Evolutionary conservation across 2,329 filamentous ascomycete species (phyloP), one percentile per base, ranked within the genome.

Genomic region (Macrophomina pseudophaseolina): DNA sequence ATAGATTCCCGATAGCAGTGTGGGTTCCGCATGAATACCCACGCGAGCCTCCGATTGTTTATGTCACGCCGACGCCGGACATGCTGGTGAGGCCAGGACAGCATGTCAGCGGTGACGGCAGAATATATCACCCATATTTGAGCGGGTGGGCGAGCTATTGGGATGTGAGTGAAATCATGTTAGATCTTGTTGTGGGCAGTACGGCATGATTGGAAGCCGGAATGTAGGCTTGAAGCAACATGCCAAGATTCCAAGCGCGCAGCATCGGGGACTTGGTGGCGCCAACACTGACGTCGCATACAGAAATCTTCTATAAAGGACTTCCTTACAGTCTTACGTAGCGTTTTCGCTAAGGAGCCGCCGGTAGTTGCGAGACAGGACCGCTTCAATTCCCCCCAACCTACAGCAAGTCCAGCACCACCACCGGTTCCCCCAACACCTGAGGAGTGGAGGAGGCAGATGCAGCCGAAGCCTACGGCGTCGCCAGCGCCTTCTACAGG

Each of bases 11-110:
- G 28, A 84, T 99, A 70, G 91, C 92, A 69, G 80, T 98, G 86
- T 98, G 95, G 94, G 85, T 98, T 52, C 95, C 95, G 4, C 92
- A 97, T 75, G 87, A 88, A 64, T 99, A 98, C 76, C 95, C 95
- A 1, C 85, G 88, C 69, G 92, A 97, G 73, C 85, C 93, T 0
- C 95, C 95, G 1, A 86, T 98, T 54, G 88, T 91, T 67, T 98
- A 97, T 78, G 92, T 98, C 49, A 94, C 89, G 6, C 94, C 95
- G 2, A 92, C 91, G 5, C 90, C 92, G 70, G 91, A 89, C 70
- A 98, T 99, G 93, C 81, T 91, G 70, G 90, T 99, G 49, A 87
- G 94, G 23, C 93, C 94, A 0, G 95, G 95, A 0, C 95, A 99
- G 76, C 93, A 99, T 82, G 93, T 99, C 68, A 93, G 95, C 74